Conservation (phyloP, 2,329 filamentous ascomycete genomes). For the Apiospora marii region DNA sequence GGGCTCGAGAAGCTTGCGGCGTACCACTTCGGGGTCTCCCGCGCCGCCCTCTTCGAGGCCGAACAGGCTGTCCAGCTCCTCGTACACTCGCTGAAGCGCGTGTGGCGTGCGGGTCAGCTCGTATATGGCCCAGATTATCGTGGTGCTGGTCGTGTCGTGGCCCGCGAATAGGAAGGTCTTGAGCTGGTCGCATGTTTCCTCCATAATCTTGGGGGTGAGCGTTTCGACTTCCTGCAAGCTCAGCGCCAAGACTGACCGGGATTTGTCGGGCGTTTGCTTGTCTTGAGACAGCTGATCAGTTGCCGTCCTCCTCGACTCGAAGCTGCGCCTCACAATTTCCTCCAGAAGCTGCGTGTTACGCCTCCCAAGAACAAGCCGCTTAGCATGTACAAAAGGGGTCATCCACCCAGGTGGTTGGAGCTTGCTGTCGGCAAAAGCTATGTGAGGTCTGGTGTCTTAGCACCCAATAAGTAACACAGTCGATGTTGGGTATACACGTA, state of each 20-base stretch:
- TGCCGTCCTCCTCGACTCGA: background rate
- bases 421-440: conserved; percentile 32
- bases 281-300: no score
- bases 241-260: background rate
- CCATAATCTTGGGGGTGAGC: no score
- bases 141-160: no score
- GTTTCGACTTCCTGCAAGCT: no score
- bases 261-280: background rate
- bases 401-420: conserved; percentile 31
- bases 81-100: no score
- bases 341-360: conserved; percentile 36
- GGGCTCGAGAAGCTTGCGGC: conserved; percentile 33
- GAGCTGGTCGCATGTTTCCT: no score
- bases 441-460: background rate
- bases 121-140: no score
- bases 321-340: conserved; percentile 31
- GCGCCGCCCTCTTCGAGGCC: background rate
- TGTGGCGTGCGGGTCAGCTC: no score
- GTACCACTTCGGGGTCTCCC: background rate
- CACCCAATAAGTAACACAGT: background rate
- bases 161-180: no score
- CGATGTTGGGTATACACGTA: background rate
- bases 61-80: no score
- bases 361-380: conserved; percentile 26
- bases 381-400: conserved; percentile 23